These are phyloP conservation scores for Colletotrichum tanaceti DNA, from an alignment of 2,329 filamentous ascomycete species.

Conservation along the genomic window DNA sequence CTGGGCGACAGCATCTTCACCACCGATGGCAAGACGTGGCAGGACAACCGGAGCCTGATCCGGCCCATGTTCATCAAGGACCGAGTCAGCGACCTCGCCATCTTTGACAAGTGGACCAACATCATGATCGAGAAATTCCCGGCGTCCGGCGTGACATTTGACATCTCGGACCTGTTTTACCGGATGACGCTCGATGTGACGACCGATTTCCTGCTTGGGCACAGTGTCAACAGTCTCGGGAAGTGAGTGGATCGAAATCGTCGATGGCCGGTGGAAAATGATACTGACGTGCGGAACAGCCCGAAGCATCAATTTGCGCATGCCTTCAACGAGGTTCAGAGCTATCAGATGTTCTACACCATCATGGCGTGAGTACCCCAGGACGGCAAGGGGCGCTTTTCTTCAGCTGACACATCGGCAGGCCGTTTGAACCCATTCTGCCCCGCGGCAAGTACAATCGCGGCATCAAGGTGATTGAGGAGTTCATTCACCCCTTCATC, in stretches of 20 bases:
- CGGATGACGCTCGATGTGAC: slow-evolving; percentile 74
- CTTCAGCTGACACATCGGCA: slow-evolving; percentile 45
- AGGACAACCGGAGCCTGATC: slow-evolving; percentile 63
- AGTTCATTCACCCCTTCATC: slow-evolving; percentile 78
- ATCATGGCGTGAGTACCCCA: slow-evolving; percentile 52
- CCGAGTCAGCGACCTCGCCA: slow-evolving; percentile 61
- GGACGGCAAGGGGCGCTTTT: background rate
- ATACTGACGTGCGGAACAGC: slow-evolving; percentile 49
- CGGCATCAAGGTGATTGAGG: slow-evolving; percentile 73
- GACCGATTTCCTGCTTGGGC: slow-evolving; percentile 75
- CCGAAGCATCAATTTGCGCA: slow-evolving; percentile 71
- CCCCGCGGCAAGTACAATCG: slow-evolving; percentile 69
- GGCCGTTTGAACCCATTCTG: slow-evolving; percentile 68
- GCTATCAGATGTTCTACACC: slow-evolving; percentile 72
- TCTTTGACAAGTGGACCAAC: slow-evolving; percentile 70
- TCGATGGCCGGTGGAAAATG: background rate
- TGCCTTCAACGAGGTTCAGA: slow-evolving; percentile 77
- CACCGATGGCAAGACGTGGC: slow-evolving; percentile 64
- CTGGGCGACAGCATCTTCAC: slow-evolving; percentile 69
- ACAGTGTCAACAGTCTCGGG: slow-evolving; percentile 61
- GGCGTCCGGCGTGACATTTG: slow-evolving; percentile 62
- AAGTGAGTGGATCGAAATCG: slow-evolving; percentile 46
- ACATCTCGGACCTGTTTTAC: slow-evolving; percentile 73
- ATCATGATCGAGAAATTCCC: slow-evolving; percentile 70
- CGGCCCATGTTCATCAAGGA: slow-evolving; percentile 64